Evolutionary conservation across 495 filamentous ascomycete genomes (phyloP), one percentile per base, ranked within the genome.

Genomic region (Antarctomyces pellizariae): DNA sequence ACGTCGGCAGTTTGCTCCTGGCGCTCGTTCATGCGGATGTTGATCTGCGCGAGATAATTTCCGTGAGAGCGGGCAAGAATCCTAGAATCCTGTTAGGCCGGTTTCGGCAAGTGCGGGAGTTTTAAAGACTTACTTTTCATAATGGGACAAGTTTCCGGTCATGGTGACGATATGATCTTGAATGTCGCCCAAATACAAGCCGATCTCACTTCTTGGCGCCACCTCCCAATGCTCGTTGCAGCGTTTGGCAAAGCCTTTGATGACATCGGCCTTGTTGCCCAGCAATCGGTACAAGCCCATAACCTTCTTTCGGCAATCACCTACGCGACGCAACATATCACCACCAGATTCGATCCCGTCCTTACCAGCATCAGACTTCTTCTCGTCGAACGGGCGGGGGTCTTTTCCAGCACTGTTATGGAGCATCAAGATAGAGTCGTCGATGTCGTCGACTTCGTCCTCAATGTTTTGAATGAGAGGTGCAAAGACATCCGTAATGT

Each of bases 141-240:
- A 93, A 46, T 97, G 83, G 33, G 70, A 74, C 38, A 97, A 53
- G 46, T 91, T 95, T 33, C 70, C 69, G 18, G 82, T 92, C 86
- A 93, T 93, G 26, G 84, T 97, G 49, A 97, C 70, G 39, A 93
- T 92, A 46, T 93, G 84, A 53, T 97, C 86, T 49, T 95, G 86
- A 38, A 97, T 93, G 56, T 93, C 86, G 28, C 86, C 84, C 33
- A 97, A 49, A 50, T 93, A 97, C 29, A 95, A 42, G 4, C 86
- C 84, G 48, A 97, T 93, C 48, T 97, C 86, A 17, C 74, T 82
- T 33, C 84, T 60, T 27, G 86, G 86, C 14, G 86, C 89, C 22
- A 97, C 73, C 41, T 91, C 77, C 80, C 86, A 97, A 35, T 84
- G 78, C 53, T 97, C 86, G 38, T 91, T 97, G 48, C 86, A 97